Base-by-base conservation (phyloP, 345 rosid species). In the Rhizophora mangle region DNA sequence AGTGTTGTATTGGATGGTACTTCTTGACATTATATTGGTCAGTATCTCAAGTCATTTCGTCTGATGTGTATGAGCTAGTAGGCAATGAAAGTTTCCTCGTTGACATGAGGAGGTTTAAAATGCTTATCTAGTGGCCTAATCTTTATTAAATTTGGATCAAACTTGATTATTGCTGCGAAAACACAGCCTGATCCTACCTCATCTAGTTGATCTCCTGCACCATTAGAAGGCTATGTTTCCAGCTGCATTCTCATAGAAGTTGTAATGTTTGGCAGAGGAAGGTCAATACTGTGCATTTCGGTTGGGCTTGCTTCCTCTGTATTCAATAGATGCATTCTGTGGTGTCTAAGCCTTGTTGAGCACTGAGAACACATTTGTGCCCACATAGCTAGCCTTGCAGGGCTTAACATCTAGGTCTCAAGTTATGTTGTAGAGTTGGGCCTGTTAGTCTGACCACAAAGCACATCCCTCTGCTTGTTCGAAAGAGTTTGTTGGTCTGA, bases 1-100 rank as follows among this genome's bases (percentile, higher is more conserved):
- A 95, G 98, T 75, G 86, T 92, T 95, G 68, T 95, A 95, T 57
- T 87, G 86, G 88, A 95, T 90, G 84, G 96, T 98, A 63, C 90
- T 92, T 83, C 96, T 95, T 36, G 99, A 92, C 81, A 85, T 83
- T 64, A 96, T 87, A 39, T 80, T 90, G 98, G 99, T 95, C 71
- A 86, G 97, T 85, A 58, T 68, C 65, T 29, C 20, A 29, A 60
- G 21, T 75, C 72, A 72, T 73, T 34, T 6, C 37, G 7, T 34
- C 37, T 34, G 37, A 34, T 34, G 37, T 34, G 6, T 34, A 6
- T 34, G 37, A 34, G 6, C 37, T 34, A 34, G 37, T 34, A 34
- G 7, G 37, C 8, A 34, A 34, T 34, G 9, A 34, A 34, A 7
- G 9, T 34, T 34, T 34, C 37, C 9, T 34, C 9, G 9, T 34